Evolutionary conservation across 345 rosid genomes (phyloP), one percentile per base, ranked within the genome.

Genomic region (Theobroma cacao): DNA sequence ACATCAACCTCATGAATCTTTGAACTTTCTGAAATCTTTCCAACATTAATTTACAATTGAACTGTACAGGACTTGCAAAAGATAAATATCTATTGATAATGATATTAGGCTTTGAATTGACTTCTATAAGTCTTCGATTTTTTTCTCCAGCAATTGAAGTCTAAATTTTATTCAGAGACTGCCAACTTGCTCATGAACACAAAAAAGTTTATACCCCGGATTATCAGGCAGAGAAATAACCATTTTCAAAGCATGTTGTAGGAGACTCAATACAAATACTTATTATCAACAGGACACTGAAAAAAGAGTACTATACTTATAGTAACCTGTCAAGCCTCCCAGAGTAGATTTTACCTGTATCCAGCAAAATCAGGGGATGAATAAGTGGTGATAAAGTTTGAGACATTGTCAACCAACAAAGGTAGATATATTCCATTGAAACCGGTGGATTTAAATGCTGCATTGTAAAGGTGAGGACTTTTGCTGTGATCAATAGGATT

Each of bases 401-500:
- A 85, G 41, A 91, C 90, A 67, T 30, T 74, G 31, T 86, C 91
- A 20, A 87, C 91, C 85, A 89, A 79, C 81, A 89, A 74, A 63
- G 90, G 91, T 9, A 89, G 80, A 80, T 87, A 90, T 33, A 89
- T 80, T 78, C 94, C 90, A 80, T 90, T 80, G 65, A 87, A 90
- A 60, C 84, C 79, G 8, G 86, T 82, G 0, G 87, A 84, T 75
- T 76, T 85, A 60, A 90, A 89, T 71, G 94, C 85, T 6, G 86
- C 77, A 61, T 90, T 90, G 79, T 86, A 86, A 30, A 90, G 84
- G 74, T 80, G 89, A 75, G 94, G 90, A 77, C 89, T 84, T 83
- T 90, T 90, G 90, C 89, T 90, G 82, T 90, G 93, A 74, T 90
- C 81, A 75, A 88, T 78, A 56, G 93, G 90, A 11, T 89, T 90